A percentile compares a stretch with the other conserved stretches of the same genome.
Conservation (phyloP, 2,329 filamentous ascomycete species). For the Verticillium zaregamsianum region DNA sequence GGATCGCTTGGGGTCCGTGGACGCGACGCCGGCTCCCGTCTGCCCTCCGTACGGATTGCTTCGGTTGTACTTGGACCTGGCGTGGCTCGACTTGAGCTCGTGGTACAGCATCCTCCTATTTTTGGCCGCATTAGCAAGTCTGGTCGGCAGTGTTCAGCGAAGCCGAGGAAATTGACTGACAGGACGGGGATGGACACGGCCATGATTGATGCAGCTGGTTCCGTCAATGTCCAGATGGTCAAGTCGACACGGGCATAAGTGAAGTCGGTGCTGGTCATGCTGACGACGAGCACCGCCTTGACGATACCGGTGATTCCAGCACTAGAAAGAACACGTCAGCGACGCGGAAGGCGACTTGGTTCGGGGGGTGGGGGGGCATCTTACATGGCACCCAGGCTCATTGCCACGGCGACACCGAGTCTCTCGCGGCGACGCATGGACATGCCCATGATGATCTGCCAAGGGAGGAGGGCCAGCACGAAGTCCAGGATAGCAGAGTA, state of each 20-base stretch:
- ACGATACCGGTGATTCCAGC: conserved; percentile 27
- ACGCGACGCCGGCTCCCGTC: conserved; percentile 2
- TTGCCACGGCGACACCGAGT: conserved; percentile 28
- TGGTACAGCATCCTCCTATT: conserved; percentile 27
- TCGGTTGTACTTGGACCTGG: conserved; percentile 13
- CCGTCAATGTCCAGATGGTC: conserved; percentile 29
- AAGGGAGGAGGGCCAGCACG: conserved; percentile 26
- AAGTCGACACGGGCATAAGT: conserved; percentile 29
- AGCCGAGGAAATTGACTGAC: conserved; percentile 16
- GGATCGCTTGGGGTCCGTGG: conserved; percentile 9
- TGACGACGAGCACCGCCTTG: conserved; percentile 25
- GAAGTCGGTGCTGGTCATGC: conserved; percentile 25
- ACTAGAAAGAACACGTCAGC: conserved; percentile 8
- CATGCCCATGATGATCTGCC: conserved; percentile 28
- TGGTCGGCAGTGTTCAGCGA: not conserved
- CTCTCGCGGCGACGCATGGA: conserved; percentile 25
- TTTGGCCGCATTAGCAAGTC: not conserved
- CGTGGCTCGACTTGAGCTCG: conserved; percentile 24
- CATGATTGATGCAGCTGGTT: conserved; percentile 31
- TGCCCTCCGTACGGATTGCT: conserved; percentile 2
- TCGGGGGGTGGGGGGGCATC: not conserved
- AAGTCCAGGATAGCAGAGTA: conserved; percentile 30
- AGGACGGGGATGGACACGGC: conserved; percentile 27
- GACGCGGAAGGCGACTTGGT: not conserved
- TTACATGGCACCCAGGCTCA: conserved; percentile 30